Conservation (phyloP, 805 yeast species). For the Yamadazyma phyllophila region DNA sequence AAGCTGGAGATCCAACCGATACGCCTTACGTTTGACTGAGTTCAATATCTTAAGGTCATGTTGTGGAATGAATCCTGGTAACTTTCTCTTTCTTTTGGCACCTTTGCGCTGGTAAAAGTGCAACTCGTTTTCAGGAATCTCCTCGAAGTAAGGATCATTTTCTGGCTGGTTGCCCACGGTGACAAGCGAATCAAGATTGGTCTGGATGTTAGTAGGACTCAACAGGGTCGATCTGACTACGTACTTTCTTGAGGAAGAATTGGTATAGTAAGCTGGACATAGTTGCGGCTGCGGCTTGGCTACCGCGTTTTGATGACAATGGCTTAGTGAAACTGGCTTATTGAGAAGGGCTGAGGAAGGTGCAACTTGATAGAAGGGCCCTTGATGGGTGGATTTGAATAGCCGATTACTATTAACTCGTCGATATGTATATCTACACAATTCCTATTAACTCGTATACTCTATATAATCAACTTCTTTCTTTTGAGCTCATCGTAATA, state of each 20-base stretch:
- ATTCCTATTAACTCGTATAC: not conserved
- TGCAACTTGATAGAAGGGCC: too few relatives aligned
- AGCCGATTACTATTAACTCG: too few relatives aligned
- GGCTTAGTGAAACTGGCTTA: too few relatives aligned
- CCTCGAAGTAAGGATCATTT: conserved; percentile 41
- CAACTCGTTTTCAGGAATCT: conserved; percentile 38
- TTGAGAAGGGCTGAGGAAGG: too few relatives aligned
- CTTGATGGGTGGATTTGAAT: too few relatives aligned
- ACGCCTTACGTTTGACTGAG: conserved; percentile 36
- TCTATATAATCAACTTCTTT: conserved; percentile 15
- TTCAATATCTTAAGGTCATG: conserved; percentile 33
- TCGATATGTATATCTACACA: not conserved
- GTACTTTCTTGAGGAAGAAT: conserved; percentile 36
- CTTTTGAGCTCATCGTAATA: conserved; percentile 30
- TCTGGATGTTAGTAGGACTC: conserved; percentile 12
- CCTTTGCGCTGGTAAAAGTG: conserved; percentile 43
- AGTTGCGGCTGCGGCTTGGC: conserved; percentile 6
- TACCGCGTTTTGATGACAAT: not conserved
- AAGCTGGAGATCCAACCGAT: conserved; percentile 38
- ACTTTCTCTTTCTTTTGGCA: conserved; percentile 36
- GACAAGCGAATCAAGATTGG: conserved; percentile 21
- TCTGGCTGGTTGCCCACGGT: conserved; percentile 23
- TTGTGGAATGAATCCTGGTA: conserved; percentile 34
- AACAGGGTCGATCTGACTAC: conserved; percentile 10
- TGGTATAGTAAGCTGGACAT: conserved; percentile 26